phyloP scores from a whole-genome alignment of 129 eudicot genomes.

The Oenanthe sinensis region DNA sequence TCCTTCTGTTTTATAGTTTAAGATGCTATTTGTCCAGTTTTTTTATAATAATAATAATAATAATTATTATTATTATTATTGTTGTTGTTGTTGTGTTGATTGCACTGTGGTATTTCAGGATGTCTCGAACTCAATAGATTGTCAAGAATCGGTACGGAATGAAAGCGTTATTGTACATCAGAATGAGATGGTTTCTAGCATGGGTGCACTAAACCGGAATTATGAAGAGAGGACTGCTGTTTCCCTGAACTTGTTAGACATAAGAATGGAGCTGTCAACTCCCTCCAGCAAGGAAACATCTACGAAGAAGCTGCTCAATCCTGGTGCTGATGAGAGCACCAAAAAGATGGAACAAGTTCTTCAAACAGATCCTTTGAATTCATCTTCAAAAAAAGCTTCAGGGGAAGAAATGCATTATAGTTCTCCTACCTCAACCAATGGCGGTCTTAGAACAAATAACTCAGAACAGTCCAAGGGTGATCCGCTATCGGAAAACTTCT shows the following conservation, averaged over 20 bases:
- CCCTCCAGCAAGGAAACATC: conserved; percentile 21
- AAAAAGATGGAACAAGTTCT: conserved; percentile 22
- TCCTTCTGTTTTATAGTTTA: not conserved
- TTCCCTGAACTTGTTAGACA: conserved; percentile 12
- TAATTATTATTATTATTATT: no score
- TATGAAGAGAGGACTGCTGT: conserved; percentile 17
- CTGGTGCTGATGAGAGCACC: conserved; percentile 23
- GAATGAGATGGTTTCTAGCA: conserved; percentile 14
- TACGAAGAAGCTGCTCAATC: conserved; percentile 15
- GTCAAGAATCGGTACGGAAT: conserved; percentile 5
- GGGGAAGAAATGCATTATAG: conserved; percentile 11
- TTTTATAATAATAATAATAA: not conserved
- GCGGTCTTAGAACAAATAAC: conserved; percentile 14
- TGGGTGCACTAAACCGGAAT: conserved; percentile 17
- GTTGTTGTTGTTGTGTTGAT: no score
- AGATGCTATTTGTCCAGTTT: not conserved
- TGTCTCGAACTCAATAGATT: conserved; percentile 6
- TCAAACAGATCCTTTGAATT: conserved; percentile 7
- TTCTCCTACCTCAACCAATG: conserved; percentile 18
- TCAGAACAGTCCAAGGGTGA: conserved; percentile 21
- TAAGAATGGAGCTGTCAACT: conserved; percentile 19
- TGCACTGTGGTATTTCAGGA: conserved; percentile 20
- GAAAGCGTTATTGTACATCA: conserved; percentile 6
- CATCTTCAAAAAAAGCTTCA: conserved; percentile 5
- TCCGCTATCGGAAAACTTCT: conserved; percentile 31